Percentiles rank a stretch among this genome's conserved stretches.
phyloP scores from a whole-genome alignment of 345 rosid species.

The Excoecaria cochinchinensis region DNA sequence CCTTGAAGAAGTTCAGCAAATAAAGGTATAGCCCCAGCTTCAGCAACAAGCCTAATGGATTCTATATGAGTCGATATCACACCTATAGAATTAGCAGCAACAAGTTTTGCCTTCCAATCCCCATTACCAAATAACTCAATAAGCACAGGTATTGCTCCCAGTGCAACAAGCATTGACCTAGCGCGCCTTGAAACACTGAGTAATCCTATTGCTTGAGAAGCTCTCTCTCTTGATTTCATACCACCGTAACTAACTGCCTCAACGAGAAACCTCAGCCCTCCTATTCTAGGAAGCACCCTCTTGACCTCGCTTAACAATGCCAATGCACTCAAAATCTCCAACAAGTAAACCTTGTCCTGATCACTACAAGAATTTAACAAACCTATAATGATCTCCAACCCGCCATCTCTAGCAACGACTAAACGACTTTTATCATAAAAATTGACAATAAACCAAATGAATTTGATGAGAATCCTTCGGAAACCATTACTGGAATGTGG shows the following conservation, averaged over 20 bases:
- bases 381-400: constrained; percentile 42
- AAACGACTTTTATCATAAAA: constrained; percentile 37
- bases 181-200: constrained; percentile 41
- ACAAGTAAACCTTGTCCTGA: constrained; percentile 39
- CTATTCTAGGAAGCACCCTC: constrained; percentile 37
- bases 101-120: constrained; percentile 40
- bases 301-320: constrained; percentile 48
- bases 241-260: constrained; percentile 49
- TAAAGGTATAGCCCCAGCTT: constrained; percentile 59
- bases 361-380: constrained; percentile 37
- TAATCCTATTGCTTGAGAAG: constrained; percentile 65
- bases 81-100: constrained; percentile 62
- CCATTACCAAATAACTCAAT: constrained; percentile 51
- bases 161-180: constrained; percentile 46
- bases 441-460: constrained; percentile 49
- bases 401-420: constrained; percentile 42
- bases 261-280: constrained; percentile 52
- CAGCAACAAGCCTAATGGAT: constrained; percentile 44
- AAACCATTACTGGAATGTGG: constrained; percentile 24
- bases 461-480: constrained; percentile 35
- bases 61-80: constrained; percentile 49
- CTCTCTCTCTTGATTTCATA: constrained; percentile 60
- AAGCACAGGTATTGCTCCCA: constrained; percentile 48
- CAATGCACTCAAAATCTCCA: constrained; percentile 62
- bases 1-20: constrained; percentile 61